These are phyloP conservation scores for Davidsoniella eucalypti DNA, from an alignment of 2,329 filamentous ascomycete genomes.

Conservation along the genomic window DNA sequence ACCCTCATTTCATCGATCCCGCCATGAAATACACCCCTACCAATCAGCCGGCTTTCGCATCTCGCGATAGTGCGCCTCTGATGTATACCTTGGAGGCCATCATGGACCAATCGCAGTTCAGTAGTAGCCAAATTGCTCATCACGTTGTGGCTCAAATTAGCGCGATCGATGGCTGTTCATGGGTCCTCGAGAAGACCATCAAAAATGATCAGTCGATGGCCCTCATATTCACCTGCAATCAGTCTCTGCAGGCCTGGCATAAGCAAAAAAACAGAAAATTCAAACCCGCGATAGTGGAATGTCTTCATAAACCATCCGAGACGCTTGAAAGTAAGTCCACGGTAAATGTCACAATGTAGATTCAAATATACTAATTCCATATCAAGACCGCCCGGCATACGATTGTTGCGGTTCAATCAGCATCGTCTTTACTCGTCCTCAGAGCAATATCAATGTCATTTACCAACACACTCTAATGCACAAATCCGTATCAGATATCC, in stretches of 20 bases:
- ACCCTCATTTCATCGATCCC: slow-evolving; percentile 23
- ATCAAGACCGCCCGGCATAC: slow-evolving; percentile 37
- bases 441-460: slow-evolving; percentile 31
- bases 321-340: slow-evolving; percentile 26
- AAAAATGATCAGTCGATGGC: slow-evolving; percentile 33
- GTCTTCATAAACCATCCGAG: slow-evolving; percentile 31
- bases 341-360: too few relatives aligned
- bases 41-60: slow-evolving; percentile 16
- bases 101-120: too few relatives aligned
- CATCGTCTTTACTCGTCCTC: slow-evolving; percentile 32
- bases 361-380: background rate
- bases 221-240: slow-evolving; percentile 36
- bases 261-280: slow-evolving; percentile 27
- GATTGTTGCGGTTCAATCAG: slow-evolving; percentile 37
- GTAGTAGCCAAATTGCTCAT: slow-evolving; percentile 16
- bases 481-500: slow-evolving; percentile 34
- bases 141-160: slow-evolving; percentile 29
- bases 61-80: too few relatives aligned
- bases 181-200: slow-evolving; percentile 30
- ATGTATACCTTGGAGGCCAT: too few relatives aligned
- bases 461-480: slow-evolving; percentile 43
- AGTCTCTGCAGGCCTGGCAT: slow-evolving; percentile 35
- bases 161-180: slow-evolving; percentile 30
- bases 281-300: slow-evolving; percentile 30
- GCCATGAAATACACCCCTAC: slow-evolving; percentile 15